Evolutionary conservation across 305 asterid species (phyloP).

Genomic region (Withania somnifera): DNA sequence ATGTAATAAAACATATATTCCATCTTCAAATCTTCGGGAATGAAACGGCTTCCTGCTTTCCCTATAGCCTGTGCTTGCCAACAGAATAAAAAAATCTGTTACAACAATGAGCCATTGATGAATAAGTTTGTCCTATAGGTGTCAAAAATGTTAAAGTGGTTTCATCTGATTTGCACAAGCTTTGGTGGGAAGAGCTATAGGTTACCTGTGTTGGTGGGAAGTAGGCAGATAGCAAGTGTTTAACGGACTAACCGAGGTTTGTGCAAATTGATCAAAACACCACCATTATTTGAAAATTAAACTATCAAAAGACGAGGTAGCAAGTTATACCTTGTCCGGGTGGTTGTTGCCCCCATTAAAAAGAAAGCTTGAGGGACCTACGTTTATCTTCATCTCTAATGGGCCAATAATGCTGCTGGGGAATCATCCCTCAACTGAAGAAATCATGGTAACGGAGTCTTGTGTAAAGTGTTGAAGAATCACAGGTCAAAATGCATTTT

Average conservation of each 20-base stretch:
- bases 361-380: background rate
- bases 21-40: background rate
- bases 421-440: background rate
- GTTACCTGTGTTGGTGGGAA: background rate
- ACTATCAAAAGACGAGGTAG: background rate
- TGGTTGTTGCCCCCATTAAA: slow-evolving; percentile 2
- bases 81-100: background rate
- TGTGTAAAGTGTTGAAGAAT: background rate
- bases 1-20: background rate
- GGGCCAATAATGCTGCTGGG: background rate
- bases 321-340: background rate
- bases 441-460: background rate
- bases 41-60: background rate
- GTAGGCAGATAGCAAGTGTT: background rate
- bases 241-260: background rate
- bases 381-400: background rate
- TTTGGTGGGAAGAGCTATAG: background rate
- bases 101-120: background rate
- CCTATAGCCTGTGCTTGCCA: background rate
- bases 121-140: background rate
- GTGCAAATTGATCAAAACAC: background rate
- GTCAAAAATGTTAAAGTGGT: background rate
- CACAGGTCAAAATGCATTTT: background rate
- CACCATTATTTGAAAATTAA: background rate
- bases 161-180: background rate